phyloP scores from a whole-genome alignment of 2,329 filamentous ascomycete genomes.

The Cryphonectria nitschkei region DNA sequence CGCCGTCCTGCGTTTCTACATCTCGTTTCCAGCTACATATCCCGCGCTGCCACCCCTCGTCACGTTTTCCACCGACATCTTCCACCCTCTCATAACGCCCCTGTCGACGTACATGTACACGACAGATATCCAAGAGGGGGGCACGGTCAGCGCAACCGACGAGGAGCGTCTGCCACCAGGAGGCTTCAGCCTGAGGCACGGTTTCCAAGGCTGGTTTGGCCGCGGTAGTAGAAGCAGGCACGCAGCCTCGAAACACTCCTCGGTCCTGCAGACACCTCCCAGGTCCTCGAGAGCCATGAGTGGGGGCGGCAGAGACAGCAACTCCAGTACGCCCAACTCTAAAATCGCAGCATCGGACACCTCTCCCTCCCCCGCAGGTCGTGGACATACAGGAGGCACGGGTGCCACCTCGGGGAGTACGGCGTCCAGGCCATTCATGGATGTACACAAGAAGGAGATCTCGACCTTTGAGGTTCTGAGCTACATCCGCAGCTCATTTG shows the following conservation, averaged over 20 bases:
- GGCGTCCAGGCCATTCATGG: constrained; percentile 43
- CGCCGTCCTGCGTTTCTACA: constrained; percentile 85
- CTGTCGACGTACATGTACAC: constrained; percentile 95
- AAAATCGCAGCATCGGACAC: constrained; percentile 36
- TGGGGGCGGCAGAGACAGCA: constrained; percentile 31
- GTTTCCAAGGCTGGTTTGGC: constrained; percentile 90
- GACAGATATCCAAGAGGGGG: constrained; percentile 73
- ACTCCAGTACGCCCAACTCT: constrained; percentile 38
- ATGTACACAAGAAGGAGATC: constrained; percentile 47
- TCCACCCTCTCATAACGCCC: constrained; percentile 90
- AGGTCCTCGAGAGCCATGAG: constrained; percentile 32
- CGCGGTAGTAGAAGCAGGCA: constrained; percentile 53
- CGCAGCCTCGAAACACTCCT: constrained; percentile 44
- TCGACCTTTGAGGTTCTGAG: constrained; percentile 71
- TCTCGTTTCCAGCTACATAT: constrained; percentile 82
- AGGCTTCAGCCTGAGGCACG: constrained; percentile 86
- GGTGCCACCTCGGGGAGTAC: constrained; percentile 2
- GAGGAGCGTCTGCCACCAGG: constrained; percentile 84
- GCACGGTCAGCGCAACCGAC: constrained; percentile 81
- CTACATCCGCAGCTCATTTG: constrained; percentile 84
- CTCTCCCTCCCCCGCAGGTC: constrained; percentile 32
- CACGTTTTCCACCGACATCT: constrained; percentile 89
- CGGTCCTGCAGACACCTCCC: constrained; percentile 30
- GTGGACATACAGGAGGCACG: constrained; percentile 8
- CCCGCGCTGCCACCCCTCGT: constrained; percentile 80